These are phyloP conservation scores for Magnusiomyces tetraspermus DNA, from an alignment of 1,139 yeast genomes.

Conservation along the genomic window DNA sequence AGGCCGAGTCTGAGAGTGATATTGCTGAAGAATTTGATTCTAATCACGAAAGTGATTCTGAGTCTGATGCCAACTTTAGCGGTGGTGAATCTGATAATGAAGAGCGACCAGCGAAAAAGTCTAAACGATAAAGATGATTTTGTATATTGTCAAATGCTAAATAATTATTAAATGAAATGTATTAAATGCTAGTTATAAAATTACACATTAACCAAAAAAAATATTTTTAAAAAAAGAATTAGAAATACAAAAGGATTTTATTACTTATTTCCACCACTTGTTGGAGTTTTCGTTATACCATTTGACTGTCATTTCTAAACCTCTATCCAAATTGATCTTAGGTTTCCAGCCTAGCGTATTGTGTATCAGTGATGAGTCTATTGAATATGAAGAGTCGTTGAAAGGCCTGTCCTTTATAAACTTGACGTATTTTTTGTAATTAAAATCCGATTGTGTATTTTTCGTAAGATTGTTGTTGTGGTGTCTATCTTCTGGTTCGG, in stretches of 20 bases:
- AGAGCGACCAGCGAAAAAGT: background rate
- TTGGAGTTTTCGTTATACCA: constrained; percentile 31
- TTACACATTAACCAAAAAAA: too few species aligned
- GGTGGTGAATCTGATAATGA: background rate
- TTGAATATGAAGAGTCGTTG: constrained; percentile 43
- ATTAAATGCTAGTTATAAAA: too few species aligned
- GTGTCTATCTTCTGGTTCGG: background rate
- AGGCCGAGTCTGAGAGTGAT: constrained; percentile 59
- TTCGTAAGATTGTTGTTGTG: background rate
- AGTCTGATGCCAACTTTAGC: background rate
- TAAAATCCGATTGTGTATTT: background rate
- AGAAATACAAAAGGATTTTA: too few species aligned
- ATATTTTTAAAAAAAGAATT: too few species aligned
- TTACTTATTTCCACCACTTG: constrained; percentile 15
- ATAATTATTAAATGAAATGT: too few species aligned
- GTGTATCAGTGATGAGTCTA: constrained; percentile 34
- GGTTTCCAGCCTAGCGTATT: constrained; percentile 43
- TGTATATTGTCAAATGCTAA: background rate
- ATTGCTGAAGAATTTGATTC: constrained; percentile 87
- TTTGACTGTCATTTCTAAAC: constrained; percentile 30
- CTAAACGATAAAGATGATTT: background rate
- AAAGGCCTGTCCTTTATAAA: constrained; percentile 42
- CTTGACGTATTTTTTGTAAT: constrained; percentile 24
- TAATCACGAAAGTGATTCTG: background rate
- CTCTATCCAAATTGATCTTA: constrained; percentile 32